Conservation (phyloP, 1,284 basidiomycete species). For the Heliocybe sulcata region DNA sequence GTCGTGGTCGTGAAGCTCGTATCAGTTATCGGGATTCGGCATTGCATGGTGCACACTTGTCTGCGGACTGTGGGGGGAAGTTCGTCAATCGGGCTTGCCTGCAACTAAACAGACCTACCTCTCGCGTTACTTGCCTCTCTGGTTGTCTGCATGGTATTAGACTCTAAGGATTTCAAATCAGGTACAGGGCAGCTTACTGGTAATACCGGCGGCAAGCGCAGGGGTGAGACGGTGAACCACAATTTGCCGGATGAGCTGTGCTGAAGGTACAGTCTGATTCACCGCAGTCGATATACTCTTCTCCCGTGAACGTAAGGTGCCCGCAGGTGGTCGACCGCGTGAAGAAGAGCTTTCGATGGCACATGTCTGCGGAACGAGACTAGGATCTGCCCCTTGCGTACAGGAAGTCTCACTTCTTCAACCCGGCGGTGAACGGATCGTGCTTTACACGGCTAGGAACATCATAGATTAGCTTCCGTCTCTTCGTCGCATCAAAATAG, state of each 20-base stretch:
- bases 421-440: constrained; percentile 3
- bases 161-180: constrained; percentile 12
- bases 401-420: constrained; percentile 1
- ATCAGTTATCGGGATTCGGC: background rate
- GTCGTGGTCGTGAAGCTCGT: background rate
- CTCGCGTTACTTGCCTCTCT: constrained; percentile 18
- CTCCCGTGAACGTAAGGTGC: constrained; percentile 45
- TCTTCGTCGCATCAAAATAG: background rate
- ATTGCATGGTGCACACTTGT: constrained; percentile 8
- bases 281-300: constrained; percentile 48
- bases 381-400: background rate
- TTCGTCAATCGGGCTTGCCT: background rate
- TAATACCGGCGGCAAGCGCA: constrained; percentile 56
- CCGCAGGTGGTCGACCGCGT: constrained; percentile 40
- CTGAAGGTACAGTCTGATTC: constrained; percentile 38
- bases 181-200: constrained; percentile 28
- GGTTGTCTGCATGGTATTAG: constrained; percentile 23
- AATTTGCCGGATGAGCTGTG: constrained; percentile 38
- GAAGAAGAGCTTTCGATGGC: constrained; percentile 55
- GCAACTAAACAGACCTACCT: constrained; percentile 22
- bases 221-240: constrained; percentile 19
- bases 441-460: background rate
- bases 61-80: background rate
- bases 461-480: background rate
- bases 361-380: constrained; percentile 35